phyloP scores from a whole-genome alignment of 2,329 filamentous ascomycete species.

The Neonectria hederae region DNA sequence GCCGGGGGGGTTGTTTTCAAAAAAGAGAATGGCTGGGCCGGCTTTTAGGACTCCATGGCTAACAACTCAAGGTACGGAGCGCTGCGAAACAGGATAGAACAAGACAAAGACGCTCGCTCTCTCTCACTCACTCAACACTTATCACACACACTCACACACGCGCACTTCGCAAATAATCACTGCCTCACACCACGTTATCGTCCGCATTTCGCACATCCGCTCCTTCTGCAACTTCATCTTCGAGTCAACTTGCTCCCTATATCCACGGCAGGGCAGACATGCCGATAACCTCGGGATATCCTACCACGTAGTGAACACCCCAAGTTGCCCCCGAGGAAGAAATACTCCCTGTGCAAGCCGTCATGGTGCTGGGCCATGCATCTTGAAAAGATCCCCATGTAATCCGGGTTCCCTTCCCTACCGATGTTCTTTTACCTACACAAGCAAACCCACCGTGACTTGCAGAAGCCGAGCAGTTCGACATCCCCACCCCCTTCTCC shows the following conservation, averaged over 20 bases:
- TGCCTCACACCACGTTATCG: background rate
- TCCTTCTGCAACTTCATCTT: background rate
- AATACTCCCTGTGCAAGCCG: background rate
- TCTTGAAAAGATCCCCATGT: background rate
- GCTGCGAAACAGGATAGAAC: constrained; percentile 5
- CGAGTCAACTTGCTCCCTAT: background rate
- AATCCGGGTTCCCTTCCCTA: background rate
- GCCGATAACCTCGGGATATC: background rate
- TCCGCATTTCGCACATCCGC: background rate
- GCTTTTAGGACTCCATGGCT: background rate
- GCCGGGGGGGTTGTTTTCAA: constrained; percentile 7
- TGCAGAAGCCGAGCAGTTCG: background rate
- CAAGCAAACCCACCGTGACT: background rate
- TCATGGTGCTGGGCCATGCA: background rate
- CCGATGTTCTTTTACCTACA: background rate
- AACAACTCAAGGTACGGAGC: constrained; percentile 13
- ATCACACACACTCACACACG: background rate
- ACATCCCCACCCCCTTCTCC: background rate
- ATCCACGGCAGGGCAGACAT: background rate
- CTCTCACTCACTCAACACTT: no score
- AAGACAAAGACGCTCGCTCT: background rate
- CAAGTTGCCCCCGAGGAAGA: background rate
- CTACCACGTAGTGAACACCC: background rate
- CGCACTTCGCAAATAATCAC: background rate
- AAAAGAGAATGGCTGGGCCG: constrained; percentile 23